Conservation (phyloP, 306 rosid genomes). For the Citrullus colocynthis region DNA sequence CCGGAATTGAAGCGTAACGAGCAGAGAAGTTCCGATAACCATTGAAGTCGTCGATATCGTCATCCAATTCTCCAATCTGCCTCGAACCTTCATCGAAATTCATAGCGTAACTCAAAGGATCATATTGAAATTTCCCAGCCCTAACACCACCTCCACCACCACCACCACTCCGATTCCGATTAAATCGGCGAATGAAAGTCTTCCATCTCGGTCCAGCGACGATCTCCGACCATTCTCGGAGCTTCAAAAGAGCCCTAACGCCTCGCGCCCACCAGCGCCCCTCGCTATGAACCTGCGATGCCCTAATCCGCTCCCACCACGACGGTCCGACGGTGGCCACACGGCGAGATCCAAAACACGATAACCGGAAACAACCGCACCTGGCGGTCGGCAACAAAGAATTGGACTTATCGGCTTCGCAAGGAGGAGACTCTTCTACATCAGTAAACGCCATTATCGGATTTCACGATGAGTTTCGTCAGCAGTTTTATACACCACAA, state of each 20-base stretch:
- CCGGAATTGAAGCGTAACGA: slow-evolving; percentile 42
- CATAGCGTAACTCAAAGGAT: slow-evolving; percentile 68
- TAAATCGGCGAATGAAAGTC: slow-evolving; percentile 73
- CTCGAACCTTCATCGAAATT: slow-evolving; percentile 73
- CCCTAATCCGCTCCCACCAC: slow-evolving; percentile 65
- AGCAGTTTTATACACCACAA: background rate
- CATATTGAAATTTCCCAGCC: slow-evolving; percentile 66
- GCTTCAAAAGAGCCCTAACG: slow-evolving; percentile 38
- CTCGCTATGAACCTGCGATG: slow-evolving; percentile 14
- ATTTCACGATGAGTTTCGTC: background rate
- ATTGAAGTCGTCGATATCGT: slow-evolving; percentile 22
- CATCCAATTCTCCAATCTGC: slow-evolving; percentile 21
- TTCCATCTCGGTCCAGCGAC: slow-evolving; percentile 96
- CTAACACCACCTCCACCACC: slow-evolving; percentile 13
- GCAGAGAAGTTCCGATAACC: slow-evolving; percentile 54
- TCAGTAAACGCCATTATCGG: slow-evolving; percentile 11
- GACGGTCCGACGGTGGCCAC: slow-evolving; percentile 18
- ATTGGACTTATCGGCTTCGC: slow-evolving; percentile 20
- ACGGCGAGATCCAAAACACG: slow-evolving; percentile 36
- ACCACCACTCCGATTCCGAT: slow-evolving; percentile 32
- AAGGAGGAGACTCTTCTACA: slow-evolving; percentile 31
- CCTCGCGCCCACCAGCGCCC: slow-evolving; percentile 68
- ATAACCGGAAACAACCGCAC: slow-evolving; percentile 51
- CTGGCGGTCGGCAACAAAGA: slow-evolving; percentile 20
- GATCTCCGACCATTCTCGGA: slow-evolving; percentile 87